Percentiles rank a stretch among this genome's conserved stretches.
phyloP scores from a whole-genome alignment of 108 stramenopile species.

The Cyclostephanos tholiformis region DNA sequence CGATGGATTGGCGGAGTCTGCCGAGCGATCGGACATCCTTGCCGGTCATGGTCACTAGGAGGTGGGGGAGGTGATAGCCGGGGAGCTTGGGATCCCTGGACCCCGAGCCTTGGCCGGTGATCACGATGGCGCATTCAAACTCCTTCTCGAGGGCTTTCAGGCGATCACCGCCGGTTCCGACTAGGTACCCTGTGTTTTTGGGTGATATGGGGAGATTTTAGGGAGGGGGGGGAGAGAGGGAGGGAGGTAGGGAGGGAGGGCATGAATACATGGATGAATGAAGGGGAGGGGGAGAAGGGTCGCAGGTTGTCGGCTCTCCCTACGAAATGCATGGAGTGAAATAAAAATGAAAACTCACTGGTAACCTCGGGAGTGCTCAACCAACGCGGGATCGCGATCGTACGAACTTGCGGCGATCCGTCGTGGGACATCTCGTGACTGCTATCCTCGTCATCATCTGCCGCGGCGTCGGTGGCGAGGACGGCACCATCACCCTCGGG shows the following conservation, averaged over 20 bases:
- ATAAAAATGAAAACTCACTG: slow-evolving; percentile 29
- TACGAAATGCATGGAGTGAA: background rate
- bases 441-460: background rate
- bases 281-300: slow-evolving; percentile 7
- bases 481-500: background rate
- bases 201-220: background rate
- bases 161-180: slow-evolving; percentile 21
- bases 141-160: slow-evolving; percentile 35
- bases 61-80: slow-evolving; percentile 32
- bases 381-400: slow-evolving; percentile 49
- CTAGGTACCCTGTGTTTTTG: slow-evolving; percentile 24
- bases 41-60: slow-evolving; percentile 35
- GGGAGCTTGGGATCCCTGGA: slow-evolving; percentile 27
- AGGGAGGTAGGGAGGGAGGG: background rate
- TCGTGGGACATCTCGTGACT: slow-evolving; percentile 1
- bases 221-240: background rate
- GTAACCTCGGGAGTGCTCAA: slow-evolving; percentile 40
- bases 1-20: slow-evolving; percentile 25
- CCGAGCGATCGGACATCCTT: slow-evolving; percentile 34
- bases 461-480: background rate
- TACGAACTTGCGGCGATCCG: slow-evolving; percentile 13
- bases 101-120: slow-evolving; percentile 35
- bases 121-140: slow-evolving; percentile 41
- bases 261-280: slow-evolving; percentile 1
- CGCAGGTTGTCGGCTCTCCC: background rate